Conservation (phyloP, 2,329 filamentous ascomycete species). For the Fusarium goolgardi region DNA sequence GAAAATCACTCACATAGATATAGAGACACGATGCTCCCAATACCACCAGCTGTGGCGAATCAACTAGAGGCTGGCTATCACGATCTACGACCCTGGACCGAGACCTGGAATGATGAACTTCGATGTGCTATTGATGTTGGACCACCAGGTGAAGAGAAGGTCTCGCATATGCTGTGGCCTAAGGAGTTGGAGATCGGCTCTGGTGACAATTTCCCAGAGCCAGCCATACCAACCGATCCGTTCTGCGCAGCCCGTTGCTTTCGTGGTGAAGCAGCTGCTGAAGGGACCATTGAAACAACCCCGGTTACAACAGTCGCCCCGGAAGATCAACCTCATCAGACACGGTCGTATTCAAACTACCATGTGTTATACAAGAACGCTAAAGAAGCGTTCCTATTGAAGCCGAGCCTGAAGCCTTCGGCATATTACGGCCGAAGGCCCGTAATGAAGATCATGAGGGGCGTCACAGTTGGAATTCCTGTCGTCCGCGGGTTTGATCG, state of each 20-base stretch:
- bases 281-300: constrained; percentile 59
- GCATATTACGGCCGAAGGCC: constrained; percentile 85
- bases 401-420: constrained; percentile 86
- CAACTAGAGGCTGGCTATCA: constrained; percentile 91
- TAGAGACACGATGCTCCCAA: constrained; percentile 87
- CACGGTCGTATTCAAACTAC: constrained; percentile 75
- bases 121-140: constrained; percentile 92
- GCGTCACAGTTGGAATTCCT: constrained; percentile 82
- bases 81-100: constrained; percentile 86
- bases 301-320: constrained; percentile 50
- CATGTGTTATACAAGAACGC: constrained; percentile 89
- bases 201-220: constrained; percentile 48
- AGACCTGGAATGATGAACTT: constrained; percentile 93
- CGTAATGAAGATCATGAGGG: constrained; percentile 85
- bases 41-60: constrained; percentile 88
- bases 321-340: constrained; percentile 54
- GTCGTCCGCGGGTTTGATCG: constrained; percentile 92
- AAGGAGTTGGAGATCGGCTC: constrained; percentile 55
- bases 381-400: constrained; percentile 83
- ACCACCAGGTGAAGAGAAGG: constrained; percentile 89
- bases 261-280: constrained; percentile 67
- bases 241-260: constrained; percentile 71
- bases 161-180: constrained; percentile 85
- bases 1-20: constrained; percentile 28
- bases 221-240: constrained; percentile 63